Evolutionary conservation across 768 basidiomycete genomes (phyloP), one percentile per base, ranked within the genome.

Genomic region (Suillus luteus): DNA sequence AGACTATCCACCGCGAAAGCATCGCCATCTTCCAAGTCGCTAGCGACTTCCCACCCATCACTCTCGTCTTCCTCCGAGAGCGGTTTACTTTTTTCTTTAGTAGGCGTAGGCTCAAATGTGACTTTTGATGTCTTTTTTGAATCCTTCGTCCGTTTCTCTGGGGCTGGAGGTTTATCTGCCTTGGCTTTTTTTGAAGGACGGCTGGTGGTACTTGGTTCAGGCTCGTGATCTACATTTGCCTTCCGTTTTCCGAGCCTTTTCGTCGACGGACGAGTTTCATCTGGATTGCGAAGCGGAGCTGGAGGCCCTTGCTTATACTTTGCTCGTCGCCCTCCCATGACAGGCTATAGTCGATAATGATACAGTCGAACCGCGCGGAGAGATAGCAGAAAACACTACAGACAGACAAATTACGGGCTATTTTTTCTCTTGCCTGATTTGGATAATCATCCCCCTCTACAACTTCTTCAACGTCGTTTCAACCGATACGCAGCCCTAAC

Each of bases 291-390:
- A 35, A 91, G 69, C 37, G 91, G 83, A 63, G 80, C 80, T 0
- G 93, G 93, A 12, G 87, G 80, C 2, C 79, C 83, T 75, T 95
- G 93, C 78, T 95, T 95, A 77, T 90, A 88, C 76, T 91, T 93
- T 68, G 92, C 85, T 66, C 92, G 86, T 71, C 93, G 85, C 52
- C 93, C 93, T 65, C 93, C 93, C 93, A 95, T 95, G 58, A 54
- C 69, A 64, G 43, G 52, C 62, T 40, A 31, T 31, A 62, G 31
- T 55, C 65, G 73, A 74, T 71, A 69, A 33, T 41, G 33, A 27
- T 48, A 49, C 2, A 4, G 51, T 52, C 9, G 46, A 38, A 38
- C 43, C 22, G 41, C 15, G 24, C 38, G 5, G 22, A 8, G n/a
- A 22, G 46, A 38, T 55, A 33, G 17, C 22, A 40, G 33, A 49